These are phyloP conservation scores for Rauvolfia tetraphylla DNA, from an alignment of 257 asterid genomes.

Conservation along the genomic window DNA sequence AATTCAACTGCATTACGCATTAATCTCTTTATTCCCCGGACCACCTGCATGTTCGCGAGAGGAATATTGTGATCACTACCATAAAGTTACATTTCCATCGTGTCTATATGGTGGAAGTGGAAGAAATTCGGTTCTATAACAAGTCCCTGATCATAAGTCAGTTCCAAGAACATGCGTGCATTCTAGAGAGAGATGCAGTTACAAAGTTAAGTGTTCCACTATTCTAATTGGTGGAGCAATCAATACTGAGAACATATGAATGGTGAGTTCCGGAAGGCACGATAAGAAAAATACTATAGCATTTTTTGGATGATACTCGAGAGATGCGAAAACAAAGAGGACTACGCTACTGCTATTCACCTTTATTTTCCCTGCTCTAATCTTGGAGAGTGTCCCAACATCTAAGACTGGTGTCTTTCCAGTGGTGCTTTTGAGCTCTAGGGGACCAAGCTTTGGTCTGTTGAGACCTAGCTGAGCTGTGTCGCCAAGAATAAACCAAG, in stretches of 20 bases:
- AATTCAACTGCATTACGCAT: constrained; percentile 30
- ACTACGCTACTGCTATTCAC: not conserved
- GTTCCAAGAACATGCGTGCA: not conserved
- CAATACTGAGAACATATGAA: not conserved
- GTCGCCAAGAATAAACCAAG: constrained; percentile 31
- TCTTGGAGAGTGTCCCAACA: constrained; percentile 30
- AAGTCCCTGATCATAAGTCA: not conserved
- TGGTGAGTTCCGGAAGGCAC: not conserved
- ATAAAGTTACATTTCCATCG: not conserved
- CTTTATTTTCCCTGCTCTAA: constrained; percentile 32
- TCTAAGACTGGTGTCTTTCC: constrained; percentile 43
- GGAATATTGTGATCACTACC: constrained; percentile 3
- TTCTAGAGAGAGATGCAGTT: not conserved
- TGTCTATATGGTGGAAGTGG: not conserved
- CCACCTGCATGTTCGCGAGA: constrained; percentile 22
- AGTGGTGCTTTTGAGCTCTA: constrained; percentile 25
- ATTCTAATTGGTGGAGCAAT: not conserved
- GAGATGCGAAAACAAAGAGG: no score
- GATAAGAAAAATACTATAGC: not conserved
- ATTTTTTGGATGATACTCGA: not conserved
- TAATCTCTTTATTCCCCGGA: constrained; percentile 31
- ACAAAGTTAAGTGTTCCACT: not conserved
- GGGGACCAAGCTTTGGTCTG: constrained; percentile 37
- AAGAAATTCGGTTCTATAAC: not conserved
- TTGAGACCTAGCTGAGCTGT: constrained; percentile 25